These are phyloP conservation scores for Fraxinus quadrangulata DNA, from an alignment of 257 asterid species.

Conservation along the genomic window DNA sequence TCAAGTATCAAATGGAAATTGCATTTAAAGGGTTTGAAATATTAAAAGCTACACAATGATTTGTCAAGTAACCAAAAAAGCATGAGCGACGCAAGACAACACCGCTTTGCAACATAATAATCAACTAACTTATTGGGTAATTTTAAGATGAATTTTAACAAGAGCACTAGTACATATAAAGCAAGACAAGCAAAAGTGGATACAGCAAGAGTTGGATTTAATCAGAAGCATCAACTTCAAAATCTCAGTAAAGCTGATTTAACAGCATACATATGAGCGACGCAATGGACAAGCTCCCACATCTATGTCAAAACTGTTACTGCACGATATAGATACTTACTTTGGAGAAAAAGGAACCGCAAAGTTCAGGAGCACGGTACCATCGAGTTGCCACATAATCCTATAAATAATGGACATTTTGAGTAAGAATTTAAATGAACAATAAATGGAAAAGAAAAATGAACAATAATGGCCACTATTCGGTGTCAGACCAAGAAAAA, in stretches of 20 bases:
- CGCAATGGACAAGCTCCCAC: neutral
- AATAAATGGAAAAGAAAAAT: constrained; percentile 4
- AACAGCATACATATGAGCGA: neutral
- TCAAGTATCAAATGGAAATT: neutral
- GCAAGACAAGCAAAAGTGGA: constrained; percentile 4
- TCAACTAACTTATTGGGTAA: neutral
- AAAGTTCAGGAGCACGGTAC: constrained; percentile 99
- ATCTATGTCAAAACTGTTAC: neutral
- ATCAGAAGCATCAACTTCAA: constrained; percentile 20
- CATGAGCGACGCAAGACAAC: neutral
- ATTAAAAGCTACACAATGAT: neutral
- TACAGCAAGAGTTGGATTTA: constrained; percentile 3
- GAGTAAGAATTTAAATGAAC: constrained; percentile 11
- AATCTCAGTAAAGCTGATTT: constrained; percentile 1
- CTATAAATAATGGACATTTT: constrained; percentile 42
- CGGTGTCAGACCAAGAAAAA: constrained; percentile 23
- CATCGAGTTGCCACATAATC: constrained; percentile 99
- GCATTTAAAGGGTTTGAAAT: constrained; percentile 4
- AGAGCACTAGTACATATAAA: neutral
- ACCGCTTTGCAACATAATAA: neutral
- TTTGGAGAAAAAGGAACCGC: constrained; percentile 95
- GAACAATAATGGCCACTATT: neutral
- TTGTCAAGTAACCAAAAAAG: neutral
- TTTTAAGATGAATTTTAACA: neutral
- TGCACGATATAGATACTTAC: constrained; percentile 48